Conservation (phyloP, 2,329 filamentous ascomycete genomes). For the Cryphonectria japonica region DNA sequence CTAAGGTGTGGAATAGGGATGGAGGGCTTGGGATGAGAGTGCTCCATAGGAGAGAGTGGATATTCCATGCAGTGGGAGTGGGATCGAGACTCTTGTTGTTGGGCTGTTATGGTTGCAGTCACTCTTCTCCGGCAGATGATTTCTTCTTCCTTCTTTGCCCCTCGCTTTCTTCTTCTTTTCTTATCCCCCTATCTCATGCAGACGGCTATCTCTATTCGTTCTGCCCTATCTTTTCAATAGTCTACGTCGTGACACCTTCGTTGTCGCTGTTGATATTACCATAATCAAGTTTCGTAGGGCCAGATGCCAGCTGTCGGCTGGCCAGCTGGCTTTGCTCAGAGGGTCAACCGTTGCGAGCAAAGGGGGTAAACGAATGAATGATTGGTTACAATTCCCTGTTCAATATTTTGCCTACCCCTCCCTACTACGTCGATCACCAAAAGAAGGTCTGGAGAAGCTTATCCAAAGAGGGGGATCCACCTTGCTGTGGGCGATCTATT, state of each 20-base stretch:
- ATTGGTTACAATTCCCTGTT: neutral
- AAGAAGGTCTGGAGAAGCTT: slow-evolving; percentile 10
- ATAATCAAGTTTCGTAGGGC: neutral
- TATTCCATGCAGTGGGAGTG: neutral
- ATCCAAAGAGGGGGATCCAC: neutral
- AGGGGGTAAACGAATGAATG: neutral
- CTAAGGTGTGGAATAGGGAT: neutral
- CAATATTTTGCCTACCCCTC: neutral
- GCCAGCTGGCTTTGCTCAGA: neutral
- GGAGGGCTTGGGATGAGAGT: too few species aligned
- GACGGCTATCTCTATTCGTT: neutral
- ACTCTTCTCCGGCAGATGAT: slow-evolving; percentile 2
- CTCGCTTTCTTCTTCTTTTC: too few species aligned
- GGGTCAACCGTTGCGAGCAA: neutral
- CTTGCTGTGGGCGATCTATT: neutral
- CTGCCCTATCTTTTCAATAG: neutral
- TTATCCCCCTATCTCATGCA: neutral
- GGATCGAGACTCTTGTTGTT: neutral
- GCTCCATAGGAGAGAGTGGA: neutral
- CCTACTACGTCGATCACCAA: neutral
- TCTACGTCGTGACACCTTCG: neutral
- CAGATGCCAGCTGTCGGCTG: neutral
- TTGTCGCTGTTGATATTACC: neutral
- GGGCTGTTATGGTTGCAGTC: neutral
- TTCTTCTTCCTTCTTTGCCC: neutral